Evolutionary conservation across 441 rosid genomes (phyloP).

Genomic region (Capsella rubella): DNA sequence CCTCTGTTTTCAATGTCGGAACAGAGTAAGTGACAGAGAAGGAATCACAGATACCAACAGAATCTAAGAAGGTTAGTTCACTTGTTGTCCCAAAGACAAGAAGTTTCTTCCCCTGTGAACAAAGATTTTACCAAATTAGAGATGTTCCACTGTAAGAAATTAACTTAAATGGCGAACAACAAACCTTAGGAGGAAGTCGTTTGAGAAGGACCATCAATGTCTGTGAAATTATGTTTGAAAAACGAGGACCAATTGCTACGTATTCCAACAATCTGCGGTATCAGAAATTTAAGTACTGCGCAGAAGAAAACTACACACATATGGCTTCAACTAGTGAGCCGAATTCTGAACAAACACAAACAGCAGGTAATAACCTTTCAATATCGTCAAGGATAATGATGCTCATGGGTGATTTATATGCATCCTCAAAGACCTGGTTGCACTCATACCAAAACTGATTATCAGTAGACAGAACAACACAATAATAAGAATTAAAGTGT

Average conservation of each 20-base stretch:
- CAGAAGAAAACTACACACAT: constrained; percentile 5
- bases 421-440: constrained; percentile 92
- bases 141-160: constrained; percentile 7
- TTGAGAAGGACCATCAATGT: too few relatives aligned
- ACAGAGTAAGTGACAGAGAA: constrained; percentile 79
- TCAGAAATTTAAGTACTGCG: constrained; percentile 21
- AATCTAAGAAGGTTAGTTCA: constrained; percentile 81
- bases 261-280: constrained; percentile 87
- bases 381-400: constrained; percentile 94
- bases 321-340: neutral
- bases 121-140: constrained; percentile 17
- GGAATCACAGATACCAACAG: constrained; percentile 74
- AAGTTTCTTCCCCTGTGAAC: constrained; percentile 83
- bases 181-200: too few relatives aligned
- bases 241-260: constrained; percentile 93
- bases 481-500: neutral
- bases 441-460: constrained; percentile 27
- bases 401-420: constrained; percentile 96
- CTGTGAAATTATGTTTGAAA: constrained; percentile 91
- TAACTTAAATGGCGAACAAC: too few relatives aligned
- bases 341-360: neutral
- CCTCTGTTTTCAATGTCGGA: constrained; percentile 75
- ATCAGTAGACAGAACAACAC: constrained; percentile 18
- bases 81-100: constrained; percentile 97
- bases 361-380: constrained; percentile 68